Percentiles rank a stretch among this genome's conserved stretches.
Conservation (phyloP, 176 grass and related monocot species). For the Eleusine indica region DNA sequence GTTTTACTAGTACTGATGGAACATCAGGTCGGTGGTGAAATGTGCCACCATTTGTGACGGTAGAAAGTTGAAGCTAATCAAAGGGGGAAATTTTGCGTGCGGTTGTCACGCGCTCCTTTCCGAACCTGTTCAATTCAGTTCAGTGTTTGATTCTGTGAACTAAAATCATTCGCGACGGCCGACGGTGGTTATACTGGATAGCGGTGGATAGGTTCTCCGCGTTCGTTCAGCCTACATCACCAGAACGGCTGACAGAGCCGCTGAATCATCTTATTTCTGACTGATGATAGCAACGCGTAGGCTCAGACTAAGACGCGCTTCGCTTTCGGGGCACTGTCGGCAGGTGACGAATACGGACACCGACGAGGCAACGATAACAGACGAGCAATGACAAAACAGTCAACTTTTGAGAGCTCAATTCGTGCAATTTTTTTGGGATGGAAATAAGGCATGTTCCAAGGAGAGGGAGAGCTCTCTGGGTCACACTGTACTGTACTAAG, state of each 20-base stretch:
- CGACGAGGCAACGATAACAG: neutral
- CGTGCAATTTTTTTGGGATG: neutral
- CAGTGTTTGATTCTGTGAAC: neutral
- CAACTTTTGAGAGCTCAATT: too few relatives aligned
- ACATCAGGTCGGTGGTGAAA: neutral
- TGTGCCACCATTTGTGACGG: neutral
- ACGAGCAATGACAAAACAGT: too few relatives aligned
- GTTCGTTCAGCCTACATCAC: neutral
- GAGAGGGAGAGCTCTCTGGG: too few relatives aligned
- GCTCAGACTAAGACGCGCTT: neutral
- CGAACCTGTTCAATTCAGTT: neutral
- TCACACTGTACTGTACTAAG: too few relatives aligned
- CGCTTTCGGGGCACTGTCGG: slow-evolving; percentile 32
- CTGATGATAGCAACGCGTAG: neutral
- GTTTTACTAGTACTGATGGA: neutral
- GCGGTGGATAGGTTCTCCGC: neutral
- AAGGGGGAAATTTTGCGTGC: neutral
- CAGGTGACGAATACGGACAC: slow-evolving; percentile 31
- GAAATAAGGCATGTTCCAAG: neutral
- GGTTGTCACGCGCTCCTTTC: neutral
- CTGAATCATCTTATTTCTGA: neutral
- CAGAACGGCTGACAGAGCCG: slow-evolving; percentile 3
- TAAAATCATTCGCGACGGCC: neutral
- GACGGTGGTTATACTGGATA: neutral
- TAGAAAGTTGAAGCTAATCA: neutral